Conservation (phyloP, 108 stramenopile genomes). For the Skeletonema tropicum region DNA sequence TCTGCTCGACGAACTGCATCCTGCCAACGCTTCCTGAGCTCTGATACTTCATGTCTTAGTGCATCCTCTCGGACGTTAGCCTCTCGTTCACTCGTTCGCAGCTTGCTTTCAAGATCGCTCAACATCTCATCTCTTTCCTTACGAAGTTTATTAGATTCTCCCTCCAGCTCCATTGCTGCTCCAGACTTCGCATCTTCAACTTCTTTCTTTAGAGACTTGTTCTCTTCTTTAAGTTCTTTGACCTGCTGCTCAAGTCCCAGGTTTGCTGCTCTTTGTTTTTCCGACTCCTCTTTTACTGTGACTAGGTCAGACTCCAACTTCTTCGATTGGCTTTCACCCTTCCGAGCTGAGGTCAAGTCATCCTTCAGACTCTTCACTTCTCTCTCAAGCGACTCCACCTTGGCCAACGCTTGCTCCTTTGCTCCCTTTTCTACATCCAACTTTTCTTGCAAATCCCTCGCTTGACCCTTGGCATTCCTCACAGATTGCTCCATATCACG, state of each 20-base stretch:
- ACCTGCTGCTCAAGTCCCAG: slow-evolving; percentile 70
- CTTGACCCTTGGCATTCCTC: slow-evolving; percentile 65
- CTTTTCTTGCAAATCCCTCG: slow-evolving; percentile 55
- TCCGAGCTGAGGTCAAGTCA: slow-evolving; percentile 56
- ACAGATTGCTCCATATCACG: slow-evolving; percentile 80
- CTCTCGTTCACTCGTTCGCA: slow-evolving; percentile 76
- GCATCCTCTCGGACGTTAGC: slow-evolving; percentile 84
- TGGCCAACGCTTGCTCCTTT: slow-evolving; percentile 44
- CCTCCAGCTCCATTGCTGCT: slow-evolving; percentile 60
- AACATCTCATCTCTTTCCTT: slow-evolving; percentile 74
- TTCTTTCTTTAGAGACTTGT: slow-evolving; percentile 60
- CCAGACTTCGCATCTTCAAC: slow-evolving; percentile 55
- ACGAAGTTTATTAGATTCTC: slow-evolving; percentile 60
- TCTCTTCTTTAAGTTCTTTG: slow-evolving; percentile 64
- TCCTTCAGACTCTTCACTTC: slow-evolving; percentile 71
- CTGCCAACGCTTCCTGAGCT: slow-evolving; percentile 85
- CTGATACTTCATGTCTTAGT: slow-evolving; percentile 77
- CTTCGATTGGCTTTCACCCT: slow-evolving; percentile 69
- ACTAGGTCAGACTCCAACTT: slow-evolving; percentile 72
- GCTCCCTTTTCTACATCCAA: slow-evolving; percentile 53
- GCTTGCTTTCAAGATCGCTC: slow-evolving; percentile 70
- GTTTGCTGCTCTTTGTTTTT: slow-evolving; percentile 61
- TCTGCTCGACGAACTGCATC: slow-evolving; percentile 86
- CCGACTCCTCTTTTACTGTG: slow-evolving; percentile 56
- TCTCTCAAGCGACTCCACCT: slow-evolving; percentile 52